phyloP scores from a whole-genome alignment of 257 asterid species.

The Solanum bulbocastanum region DNA sequence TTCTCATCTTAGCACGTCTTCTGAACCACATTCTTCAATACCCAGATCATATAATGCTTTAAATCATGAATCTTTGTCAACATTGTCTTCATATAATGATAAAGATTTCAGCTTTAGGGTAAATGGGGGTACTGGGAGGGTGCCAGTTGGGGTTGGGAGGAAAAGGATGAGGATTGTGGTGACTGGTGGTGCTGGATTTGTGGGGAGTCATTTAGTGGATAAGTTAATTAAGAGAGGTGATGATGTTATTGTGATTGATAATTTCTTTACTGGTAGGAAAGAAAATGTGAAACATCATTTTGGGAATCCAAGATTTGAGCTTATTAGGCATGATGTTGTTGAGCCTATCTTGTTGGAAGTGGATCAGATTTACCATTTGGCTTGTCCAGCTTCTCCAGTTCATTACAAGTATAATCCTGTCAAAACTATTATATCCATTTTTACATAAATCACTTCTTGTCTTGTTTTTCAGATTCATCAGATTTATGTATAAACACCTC shows the following conservation, averaged over 20 bases:
- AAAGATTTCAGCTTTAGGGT: not conserved
- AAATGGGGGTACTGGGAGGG: conserved; percentile 2
- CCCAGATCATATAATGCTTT: conserved; percentile 14
- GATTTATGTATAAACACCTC: not conserved
- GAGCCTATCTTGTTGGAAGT: conserved; percentile 1
- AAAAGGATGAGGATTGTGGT: conserved; percentile 27
- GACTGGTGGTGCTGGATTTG: conserved; percentile 30
- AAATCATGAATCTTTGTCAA: conserved; percentile 14
- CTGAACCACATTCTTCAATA: conserved; percentile 7
- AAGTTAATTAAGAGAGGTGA: conserved; percentile 16
- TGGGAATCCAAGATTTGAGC: conserved; percentile 10
- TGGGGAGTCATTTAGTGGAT: conserved; percentile 14
- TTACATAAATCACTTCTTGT: too few relatives aligned
- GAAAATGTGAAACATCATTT: conserved; percentile 12
- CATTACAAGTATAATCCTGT: conserved; percentile 10
- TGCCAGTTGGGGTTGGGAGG: conserved; percentile 22
- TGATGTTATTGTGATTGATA: conserved; percentile 7
- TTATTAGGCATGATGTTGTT: conserved; percentile 13
- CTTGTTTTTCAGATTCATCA: not conserved
- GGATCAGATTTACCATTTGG: not conserved
- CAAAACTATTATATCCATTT: conserved; percentile 6
- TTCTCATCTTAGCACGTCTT: not conserved
- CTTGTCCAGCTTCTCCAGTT: conserved; percentile 11
- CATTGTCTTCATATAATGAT: not conserved
- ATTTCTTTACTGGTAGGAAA: conserved; percentile 8